A percentile compares a stretch with the other conserved stretches of the same genome.
phyloP scores from a whole-genome alignment of 495 filamentous ascomycete species.

The Staphylotrichum tortipilum region DNA sequence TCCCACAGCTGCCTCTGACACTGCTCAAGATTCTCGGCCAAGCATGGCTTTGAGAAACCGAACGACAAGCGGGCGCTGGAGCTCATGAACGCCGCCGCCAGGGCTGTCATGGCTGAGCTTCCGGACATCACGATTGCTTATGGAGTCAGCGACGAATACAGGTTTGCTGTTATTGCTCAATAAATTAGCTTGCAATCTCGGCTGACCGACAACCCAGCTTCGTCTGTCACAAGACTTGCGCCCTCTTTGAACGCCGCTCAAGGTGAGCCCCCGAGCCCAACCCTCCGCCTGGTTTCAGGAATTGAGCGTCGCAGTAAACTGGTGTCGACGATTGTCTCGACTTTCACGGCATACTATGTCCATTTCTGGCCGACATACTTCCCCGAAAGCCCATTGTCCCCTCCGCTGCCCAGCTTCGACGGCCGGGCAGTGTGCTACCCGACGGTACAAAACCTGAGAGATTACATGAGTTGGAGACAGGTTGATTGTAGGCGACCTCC shows the following conservation, averaged over 20 bases:
- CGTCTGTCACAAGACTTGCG: constrained; percentile 70
- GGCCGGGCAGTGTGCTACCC: constrained; percentile 87
- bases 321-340: constrained; percentile 79
- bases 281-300: no score
- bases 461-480: constrained; percentile 96
- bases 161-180: constrained; percentile 44
- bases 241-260: constrained; percentile 76
- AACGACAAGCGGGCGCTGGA: constrained; percentile 82
- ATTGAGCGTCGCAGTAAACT: constrained; percentile 57
- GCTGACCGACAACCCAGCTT: constrained; percentile 49
- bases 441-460: constrained; percentile 63
- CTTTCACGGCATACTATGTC: constrained; percentile 88
- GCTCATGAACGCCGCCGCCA: constrained; percentile 89
- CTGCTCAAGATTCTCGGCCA: constrained; percentile 56
- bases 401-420: constrained; percentile 82
- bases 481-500: constrained; percentile 62
- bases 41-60: constrained; percentile 80
- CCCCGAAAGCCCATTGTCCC: constrained; percentile 53
- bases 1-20: background rate
- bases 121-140: constrained; percentile 82
- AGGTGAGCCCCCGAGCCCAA: constrained; percentile 42
- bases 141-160: constrained; percentile 90
- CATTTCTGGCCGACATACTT: constrained; percentile 73
- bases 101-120: constrained; percentile 71
- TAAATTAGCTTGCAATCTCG: no score